Evolutionary conservation across 768 basidiomycete species (phyloP).

Genomic region (Pleurotus tuber-regium): DNA sequence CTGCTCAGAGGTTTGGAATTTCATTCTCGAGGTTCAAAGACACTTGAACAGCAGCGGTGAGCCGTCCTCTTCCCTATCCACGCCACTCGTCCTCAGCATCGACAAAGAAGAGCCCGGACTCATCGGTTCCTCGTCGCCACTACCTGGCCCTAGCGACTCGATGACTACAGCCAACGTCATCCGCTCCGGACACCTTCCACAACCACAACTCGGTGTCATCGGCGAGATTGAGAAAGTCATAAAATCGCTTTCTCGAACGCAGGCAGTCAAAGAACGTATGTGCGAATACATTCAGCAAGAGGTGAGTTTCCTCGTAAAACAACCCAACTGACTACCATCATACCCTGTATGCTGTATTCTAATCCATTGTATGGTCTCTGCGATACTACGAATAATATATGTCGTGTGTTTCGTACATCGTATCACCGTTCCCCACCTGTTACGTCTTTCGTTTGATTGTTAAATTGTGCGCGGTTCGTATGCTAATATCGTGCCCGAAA

Average conservation of each 20-base stretch:
- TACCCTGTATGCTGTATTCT: conserved; percentile 6
- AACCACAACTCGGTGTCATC: conserved; percentile 75
- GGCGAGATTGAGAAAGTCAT: conserved; percentile 78
- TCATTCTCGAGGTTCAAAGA: conserved; percentile 88
- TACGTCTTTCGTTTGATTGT: conserved; percentile 4
- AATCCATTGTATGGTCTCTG: neutral
- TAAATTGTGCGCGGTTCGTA: conserved; percentile 2
- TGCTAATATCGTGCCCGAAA: conserved; percentile 27
- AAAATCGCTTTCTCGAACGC: conserved; percentile 71
- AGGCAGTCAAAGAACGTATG: conserved; percentile 74
- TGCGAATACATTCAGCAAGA: conserved; percentile 86
- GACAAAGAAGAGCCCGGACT: conserved; percentile 42
- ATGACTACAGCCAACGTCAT: conserved; percentile 64
- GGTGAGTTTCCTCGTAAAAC: no score
- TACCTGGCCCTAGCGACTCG: conserved; percentile 46
- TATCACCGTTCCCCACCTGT: neutral
- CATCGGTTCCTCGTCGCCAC: conserved; percentile 57
- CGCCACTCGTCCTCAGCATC: conserved; percentile 12
- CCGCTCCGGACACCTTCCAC: conserved; percentile 70
- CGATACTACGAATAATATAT: conserved; percentile 10
- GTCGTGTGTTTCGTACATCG: conserved; percentile 3
- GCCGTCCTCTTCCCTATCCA: conserved; percentile 20
- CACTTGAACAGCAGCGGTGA: conserved; percentile 70
- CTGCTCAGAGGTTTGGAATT: conserved; percentile 96
- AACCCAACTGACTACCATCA: conserved; percentile 5